phyloP scores from a whole-genome alignment of 306 rosid species.

The Cajanus cajan region DNA sequence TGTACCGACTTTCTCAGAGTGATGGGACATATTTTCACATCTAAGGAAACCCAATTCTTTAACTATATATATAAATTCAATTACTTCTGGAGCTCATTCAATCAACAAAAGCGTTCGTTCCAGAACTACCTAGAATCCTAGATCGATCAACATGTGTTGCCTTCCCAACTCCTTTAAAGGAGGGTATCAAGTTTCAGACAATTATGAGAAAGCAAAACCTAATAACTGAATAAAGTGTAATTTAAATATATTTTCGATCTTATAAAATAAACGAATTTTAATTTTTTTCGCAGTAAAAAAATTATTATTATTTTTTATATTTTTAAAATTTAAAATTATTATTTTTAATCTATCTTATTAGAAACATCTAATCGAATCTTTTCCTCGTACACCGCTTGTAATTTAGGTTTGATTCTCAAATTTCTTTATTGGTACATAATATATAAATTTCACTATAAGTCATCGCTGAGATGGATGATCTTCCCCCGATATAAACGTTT shows the following conservation, averaged over 20 bases:
- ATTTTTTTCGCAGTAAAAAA: too few relatives aligned
- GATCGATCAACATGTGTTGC: neutral
- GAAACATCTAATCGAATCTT: too few relatives aligned
- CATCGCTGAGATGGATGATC: too few relatives aligned
- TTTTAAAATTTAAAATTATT: too few relatives aligned
- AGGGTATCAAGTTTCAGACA: neutral
- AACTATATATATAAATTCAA: neutral
- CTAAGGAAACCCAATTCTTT: conserved; percentile 6
- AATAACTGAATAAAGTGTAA: neutral
- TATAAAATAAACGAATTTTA: too few relatives aligned
- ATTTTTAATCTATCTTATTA: too few relatives aligned
- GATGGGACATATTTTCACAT: conserved; percentile 6
- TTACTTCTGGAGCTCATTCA: neutral
- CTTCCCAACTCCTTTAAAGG: neutral
- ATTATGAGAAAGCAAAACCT: neutral
- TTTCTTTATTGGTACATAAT: too few relatives aligned
- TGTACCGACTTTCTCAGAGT: conserved; percentile 15
- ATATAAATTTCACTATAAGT: too few relatives aligned
- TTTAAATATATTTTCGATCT: neutral
- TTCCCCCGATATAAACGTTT: too few relatives aligned
- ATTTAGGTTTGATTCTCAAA: too few relatives aligned
- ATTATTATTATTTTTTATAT: neutral
- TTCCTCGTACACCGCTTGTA: too few relatives aligned
- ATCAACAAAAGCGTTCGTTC: neutral
- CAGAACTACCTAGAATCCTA: neutral